Base-by-base conservation (phyloP, 495 filamentous ascomycete genomes). In the Trichoderma virens region DNA sequence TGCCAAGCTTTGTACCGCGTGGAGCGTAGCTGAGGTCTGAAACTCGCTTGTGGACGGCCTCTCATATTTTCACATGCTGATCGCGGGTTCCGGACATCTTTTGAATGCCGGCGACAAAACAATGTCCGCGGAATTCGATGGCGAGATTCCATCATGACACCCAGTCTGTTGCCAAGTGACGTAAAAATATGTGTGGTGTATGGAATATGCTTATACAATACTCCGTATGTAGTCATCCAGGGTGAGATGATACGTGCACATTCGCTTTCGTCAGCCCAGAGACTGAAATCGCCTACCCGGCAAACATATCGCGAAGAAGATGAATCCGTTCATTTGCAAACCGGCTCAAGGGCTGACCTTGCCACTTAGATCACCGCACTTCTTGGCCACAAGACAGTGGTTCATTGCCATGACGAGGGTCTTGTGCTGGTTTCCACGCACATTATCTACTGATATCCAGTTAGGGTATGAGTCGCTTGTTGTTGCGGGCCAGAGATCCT, bases 381-480 rank as follows among this genome's bases (percentile, higher is more conserved):
- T 23, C 39, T 45, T 45, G 14, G 38, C 34, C 38, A 62, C 61
- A 3, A 62, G 34, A 20, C 61, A 62, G 35, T 30, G 39, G 28
- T 62, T 62, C 35, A 45, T 45, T 2, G 38, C 61, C 61, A 41
- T 62, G 25, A 31, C 25, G 2, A 41, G 39, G 14, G 9, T 30
- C 61, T 43, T 62, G 34, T 25, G 35, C 61, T 62, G 34, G 23
- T 41, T 45, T 3, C 39, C 39, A n/a, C 39, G 34, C n/a, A 62
- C 27, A 43, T 30, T 41, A 13, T 62, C 61, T 0, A 62, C 35
- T 1, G 35, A 20, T 14, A 62, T 20, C 61, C 61, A 62, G 9
- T 62, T 62, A 2, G 61, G 61, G 28, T 62, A 62, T 6, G 35
- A 25, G 16, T 62, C 16, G 35, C 27, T 43, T 25, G 61, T 62